Percentiles rank a stretch among this genome's conserved stretches.
These are phyloP conservation scores for Kuraishia cidri DNA, from an alignment of 805 yeast genomes.

Conservation along the genomic window DNA sequence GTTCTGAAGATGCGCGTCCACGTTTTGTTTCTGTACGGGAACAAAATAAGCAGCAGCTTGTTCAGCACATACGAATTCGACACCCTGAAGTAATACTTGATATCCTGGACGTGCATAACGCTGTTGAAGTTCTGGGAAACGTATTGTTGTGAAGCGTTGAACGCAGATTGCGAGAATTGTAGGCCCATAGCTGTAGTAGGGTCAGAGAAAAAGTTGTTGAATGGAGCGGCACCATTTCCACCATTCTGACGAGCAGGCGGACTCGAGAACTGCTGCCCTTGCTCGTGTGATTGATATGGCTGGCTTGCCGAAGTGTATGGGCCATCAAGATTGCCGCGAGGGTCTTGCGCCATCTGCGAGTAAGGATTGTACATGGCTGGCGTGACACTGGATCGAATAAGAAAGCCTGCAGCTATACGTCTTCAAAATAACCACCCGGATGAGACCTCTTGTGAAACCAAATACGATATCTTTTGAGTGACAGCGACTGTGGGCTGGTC, in stretches of 20 bases:
- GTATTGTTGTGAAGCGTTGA: conserved; percentile 73
- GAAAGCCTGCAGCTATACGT: too few species aligned
- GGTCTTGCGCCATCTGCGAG: too few species aligned
- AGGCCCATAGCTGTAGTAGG: conserved; percentile 80
- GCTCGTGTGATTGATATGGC: too few species aligned
- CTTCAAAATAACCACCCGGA: too few species aligned
- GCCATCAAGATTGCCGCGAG: not conserved
- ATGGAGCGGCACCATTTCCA: conserved; percentile 9
- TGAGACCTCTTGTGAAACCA: too few species aligned
- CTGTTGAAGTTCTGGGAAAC: conserved; percentile 61
- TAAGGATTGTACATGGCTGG: too few species aligned
- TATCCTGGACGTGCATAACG: conserved; percentile 40
- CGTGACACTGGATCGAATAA: too few species aligned
- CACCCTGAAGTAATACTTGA: conserved; percentile 87
- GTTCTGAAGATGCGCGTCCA: conserved; percentile 57
- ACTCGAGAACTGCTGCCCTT: too few species aligned
- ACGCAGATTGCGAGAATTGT: conserved; percentile 80
- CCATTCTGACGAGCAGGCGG: too few species aligned
- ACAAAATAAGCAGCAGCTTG: conserved; percentile 64
- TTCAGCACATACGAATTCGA: conserved; percentile 77
- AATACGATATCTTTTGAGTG: too few species aligned
- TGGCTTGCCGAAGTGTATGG: too few species aligned
- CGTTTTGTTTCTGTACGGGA: conserved; percentile 79
- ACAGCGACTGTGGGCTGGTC: too few species aligned
- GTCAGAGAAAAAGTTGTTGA: conserved; percentile 51